Percentiles rank a stretch among this genome's conserved stretches.
These are phyloP conservation scores for Cyclocybe aegerita DNA, from an alignment of 768 basidiomycete species.

Conservation along the genomic window DNA sequence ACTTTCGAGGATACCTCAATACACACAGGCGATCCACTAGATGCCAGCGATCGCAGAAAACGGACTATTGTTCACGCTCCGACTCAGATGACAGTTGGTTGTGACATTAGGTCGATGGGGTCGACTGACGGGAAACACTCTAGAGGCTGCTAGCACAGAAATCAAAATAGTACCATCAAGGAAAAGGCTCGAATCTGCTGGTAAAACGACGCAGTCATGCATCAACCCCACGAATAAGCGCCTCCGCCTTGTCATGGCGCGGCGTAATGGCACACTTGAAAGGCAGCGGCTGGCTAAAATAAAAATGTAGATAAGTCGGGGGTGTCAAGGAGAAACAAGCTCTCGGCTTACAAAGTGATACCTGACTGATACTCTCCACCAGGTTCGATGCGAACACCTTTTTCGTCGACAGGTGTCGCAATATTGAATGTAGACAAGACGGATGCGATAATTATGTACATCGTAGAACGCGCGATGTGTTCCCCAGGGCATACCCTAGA, in stretches of 20 bases:
- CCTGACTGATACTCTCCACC: slow-evolving; percentile 14
- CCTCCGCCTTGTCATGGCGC: slow-evolving; percentile 21
- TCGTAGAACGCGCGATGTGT: slow-evolving; percentile 23
- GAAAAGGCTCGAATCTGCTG: too few species aligned
- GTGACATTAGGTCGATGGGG: too few species aligned
- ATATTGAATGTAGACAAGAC: slow-evolving; percentile 33
- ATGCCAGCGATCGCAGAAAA: too few species aligned
- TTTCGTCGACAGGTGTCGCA: slow-evolving; percentile 21
- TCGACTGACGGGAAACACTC: too few species aligned
- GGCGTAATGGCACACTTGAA: slow-evolving; percentile 29
- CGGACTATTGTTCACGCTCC: too few species aligned
- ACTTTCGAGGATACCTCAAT: too few species aligned
- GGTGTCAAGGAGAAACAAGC: background rate
- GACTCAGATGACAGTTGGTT: too few species aligned
- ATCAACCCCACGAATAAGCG: slow-evolving; percentile 16
- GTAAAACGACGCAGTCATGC: background rate
- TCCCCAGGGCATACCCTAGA: slow-evolving; percentile 15
- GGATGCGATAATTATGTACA: slow-evolving; percentile 26
- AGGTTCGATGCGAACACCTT: slow-evolving; percentile 19
- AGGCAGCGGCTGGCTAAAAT: slow-evolving; percentile 21
- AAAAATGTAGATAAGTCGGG: background rate
- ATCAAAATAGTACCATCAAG: too few species aligned
- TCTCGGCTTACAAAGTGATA: slow-evolving; percentile 13
- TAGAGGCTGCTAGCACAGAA: too few species aligned
- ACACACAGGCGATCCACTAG: too few species aligned